These are phyloP conservation scores for Apiospora rasikravindrae DNA, from an alignment of 2,329 filamentous ascomycete genomes.

Conservation along the genomic window DNA sequence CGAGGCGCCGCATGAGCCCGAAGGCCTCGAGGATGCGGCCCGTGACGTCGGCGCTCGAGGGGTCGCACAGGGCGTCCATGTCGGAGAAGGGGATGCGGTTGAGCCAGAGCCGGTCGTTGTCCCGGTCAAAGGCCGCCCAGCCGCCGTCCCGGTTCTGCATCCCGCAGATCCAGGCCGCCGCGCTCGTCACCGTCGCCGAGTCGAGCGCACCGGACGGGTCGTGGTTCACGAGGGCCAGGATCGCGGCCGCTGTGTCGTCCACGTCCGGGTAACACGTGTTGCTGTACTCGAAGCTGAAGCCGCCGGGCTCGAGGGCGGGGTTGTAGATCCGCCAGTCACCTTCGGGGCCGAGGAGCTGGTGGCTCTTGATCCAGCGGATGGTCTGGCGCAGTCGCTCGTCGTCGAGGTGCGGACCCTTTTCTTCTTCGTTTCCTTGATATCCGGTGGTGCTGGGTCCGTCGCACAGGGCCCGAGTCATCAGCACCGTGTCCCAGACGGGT, in stretches of 20 bases:
- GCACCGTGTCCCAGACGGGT: constrained; percentile 42
- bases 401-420: too few relatives aligned
- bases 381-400: constrained; percentile 18
- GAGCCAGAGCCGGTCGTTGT: constrained; percentile 40
- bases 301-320: constrained; percentile 32
- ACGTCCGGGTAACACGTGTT: constrained; percentile 41
- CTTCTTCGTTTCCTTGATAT: not conserved
- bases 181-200: constrained; percentile 18
- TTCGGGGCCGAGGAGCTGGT: constrained; percentile 31
- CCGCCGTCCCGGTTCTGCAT: constrained; percentile 46
- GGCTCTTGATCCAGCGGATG: constrained; percentile 28
- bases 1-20: constrained; percentile 19
- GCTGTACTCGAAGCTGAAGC: constrained; percentile 38
- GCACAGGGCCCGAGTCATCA: constrained; percentile 39
- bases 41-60: constrained; percentile 40
- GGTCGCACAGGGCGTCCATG: constrained; percentile 42
- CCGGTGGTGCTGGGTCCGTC: constrained; percentile 2
- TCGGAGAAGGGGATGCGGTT: constrained; percentile 44
- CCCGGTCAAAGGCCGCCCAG: constrained; percentile 42
- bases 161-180: constrained; percentile 36
- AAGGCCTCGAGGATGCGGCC: constrained; percentile 33
- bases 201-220: constrained; percentile 20
- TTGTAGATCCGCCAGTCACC: constrained; percentile 39
- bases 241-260: constrained; percentile 39
- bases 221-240: constrained; percentile 37